A percentile compares a stretch with the other conserved stretches of the same genome.
Conservation (phyloP, 1,284 basidiomycete genomes). For the Malassezia yamatoensis region DNA sequence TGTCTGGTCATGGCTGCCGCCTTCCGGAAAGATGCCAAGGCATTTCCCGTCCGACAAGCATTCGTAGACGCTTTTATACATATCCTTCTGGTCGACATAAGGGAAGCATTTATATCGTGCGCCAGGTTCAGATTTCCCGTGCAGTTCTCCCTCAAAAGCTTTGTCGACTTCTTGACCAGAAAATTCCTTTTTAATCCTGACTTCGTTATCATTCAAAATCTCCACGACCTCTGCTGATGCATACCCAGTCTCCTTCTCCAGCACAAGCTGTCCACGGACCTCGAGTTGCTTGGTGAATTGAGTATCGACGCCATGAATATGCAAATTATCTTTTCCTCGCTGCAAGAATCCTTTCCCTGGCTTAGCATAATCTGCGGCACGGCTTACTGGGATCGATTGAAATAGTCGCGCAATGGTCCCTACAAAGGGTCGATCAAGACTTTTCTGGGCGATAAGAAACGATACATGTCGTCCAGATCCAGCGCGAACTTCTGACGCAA, state of each 20-base stretch:
- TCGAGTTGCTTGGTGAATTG: slow-evolving; percentile 66
- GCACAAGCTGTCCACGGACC: slow-evolving; percentile 74
- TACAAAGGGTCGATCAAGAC: slow-evolving; percentile 68
- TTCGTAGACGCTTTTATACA: slow-evolving; percentile 89
- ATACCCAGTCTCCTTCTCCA: slow-evolving; percentile 72
- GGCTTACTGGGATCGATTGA: slow-evolving; percentile 66
- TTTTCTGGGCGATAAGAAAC: slow-evolving; percentile 87
- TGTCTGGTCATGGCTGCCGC: slow-evolving; percentile 47
- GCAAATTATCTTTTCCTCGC: slow-evolving; percentile 51
- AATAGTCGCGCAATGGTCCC: slow-evolving; percentile 77
- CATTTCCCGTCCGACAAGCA: slow-evolving; percentile 74
- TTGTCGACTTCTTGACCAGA: slow-evolving; percentile 41
- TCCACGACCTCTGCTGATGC: slow-evolving; percentile 74
- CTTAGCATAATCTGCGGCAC: slow-evolving; percentile 80
- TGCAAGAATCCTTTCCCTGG: slow-evolving; percentile 65
- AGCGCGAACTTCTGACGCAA: slow-evolving; percentile 71
- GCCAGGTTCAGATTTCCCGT: slow-evolving; percentile 17
- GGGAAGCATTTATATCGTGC: slow-evolving; percentile 41
- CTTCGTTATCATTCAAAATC: slow-evolving; percentile 75
- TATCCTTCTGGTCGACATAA: slow-evolving; percentile 74
- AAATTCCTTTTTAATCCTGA: slow-evolving; percentile 75
- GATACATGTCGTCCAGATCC: slow-evolving; percentile 75
- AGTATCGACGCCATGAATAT: slow-evolving; percentile 70
- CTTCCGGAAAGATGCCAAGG: slow-evolving; percentile 51
- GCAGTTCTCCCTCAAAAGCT: slow-evolving; percentile 22